Evolutionary conservation across 345 rosid genomes (phyloP), one percentile per base, ranked within the genome.

Genomic region (Noccaea caerulescens): DNA sequence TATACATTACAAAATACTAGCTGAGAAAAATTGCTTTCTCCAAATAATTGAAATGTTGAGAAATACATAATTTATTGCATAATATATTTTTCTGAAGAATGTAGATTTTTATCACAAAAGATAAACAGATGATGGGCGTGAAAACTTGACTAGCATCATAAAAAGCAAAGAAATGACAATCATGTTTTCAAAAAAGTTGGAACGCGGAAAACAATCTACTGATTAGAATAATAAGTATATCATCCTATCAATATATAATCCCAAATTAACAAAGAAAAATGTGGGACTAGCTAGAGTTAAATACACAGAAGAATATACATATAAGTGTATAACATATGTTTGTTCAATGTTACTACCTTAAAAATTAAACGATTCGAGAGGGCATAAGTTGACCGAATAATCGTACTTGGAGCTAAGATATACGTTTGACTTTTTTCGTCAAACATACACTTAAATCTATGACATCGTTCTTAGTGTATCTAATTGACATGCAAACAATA

Each of bases 391-490:
- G 32, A 43, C 47, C 42, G 37, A 65, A 13, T 18, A 1, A 23
- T 39, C 7, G 46, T 23, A 57, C 8, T 57, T 45, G 5, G 47
- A 57, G 64, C 10, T 59, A 69, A 10, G 37, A 27, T 38, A 41
- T 27, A 4, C 32, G 23, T 38, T 69, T 70, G 59, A 49, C 51
- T 49, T 14, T 1, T 38, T 38, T 59, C 14, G 51, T 30, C 68
- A 27, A 25, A 50, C 59, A 72, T 43, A 53, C 56, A 34, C 69
- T 52, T 32, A 63, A 63, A 53, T 44, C 76, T 44, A 63, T 53
- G 75, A n/a, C 62, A 61, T 72, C 4, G 76, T 72, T 72, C 63
- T 43, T 43, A 33, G 54, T 72, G 20, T 42, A 20, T 34, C 30
- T 43, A 38, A 72, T 62, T 53, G 25, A 33, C 61, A 71, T 42